Percentiles rank a stretch among this genome's conserved stretches.
Conservation (phyloP, 192 early-diverging fungal genomes). For the Allomyces macrogynus region DNA sequence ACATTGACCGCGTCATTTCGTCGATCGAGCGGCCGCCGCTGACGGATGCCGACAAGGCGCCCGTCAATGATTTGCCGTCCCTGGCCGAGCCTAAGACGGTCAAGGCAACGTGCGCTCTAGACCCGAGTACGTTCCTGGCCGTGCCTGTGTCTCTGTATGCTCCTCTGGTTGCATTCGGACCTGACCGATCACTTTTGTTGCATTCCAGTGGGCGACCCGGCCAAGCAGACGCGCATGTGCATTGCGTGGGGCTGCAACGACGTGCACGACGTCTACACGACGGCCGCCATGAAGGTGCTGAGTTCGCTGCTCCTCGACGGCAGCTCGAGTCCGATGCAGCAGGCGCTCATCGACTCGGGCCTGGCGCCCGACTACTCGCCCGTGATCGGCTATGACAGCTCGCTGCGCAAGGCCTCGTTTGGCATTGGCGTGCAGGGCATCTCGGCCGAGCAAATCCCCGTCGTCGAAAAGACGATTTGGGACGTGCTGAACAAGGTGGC, state of each 20-base stretch:
- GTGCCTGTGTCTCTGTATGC: neutral
- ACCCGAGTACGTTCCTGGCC: slow-evolving; percentile 30
- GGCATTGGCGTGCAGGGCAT: slow-evolving; percentile 83
- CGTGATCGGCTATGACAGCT: slow-evolving; percentile 74
- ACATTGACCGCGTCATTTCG: slow-evolving; percentile 41
- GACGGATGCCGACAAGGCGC: slow-evolving; percentile 22
- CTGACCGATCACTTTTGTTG: neutral
- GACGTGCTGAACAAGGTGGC: slow-evolving; percentile 44
- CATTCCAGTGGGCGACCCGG: slow-evolving; percentile 33
- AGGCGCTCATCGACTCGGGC: slow-evolving; percentile 75
- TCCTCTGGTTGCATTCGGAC: neutral
- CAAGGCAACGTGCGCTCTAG: slow-evolving; percentile 32
- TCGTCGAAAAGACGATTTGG: slow-evolving; percentile 46
- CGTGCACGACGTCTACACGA: slow-evolving; percentile 55
- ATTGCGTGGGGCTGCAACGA: slow-evolving; percentile 55
- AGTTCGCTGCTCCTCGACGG: slow-evolving; percentile 68
- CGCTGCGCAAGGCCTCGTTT: slow-evolving; percentile 30
- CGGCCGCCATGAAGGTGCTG: slow-evolving; percentile 62
- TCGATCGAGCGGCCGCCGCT: slow-evolving; percentile 26
- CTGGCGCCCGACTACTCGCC: slow-evolving; percentile 75
- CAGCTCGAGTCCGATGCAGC: slow-evolving; percentile 77
- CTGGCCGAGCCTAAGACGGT: slow-evolving; percentile 21
- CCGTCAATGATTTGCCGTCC: slow-evolving; percentile 11
- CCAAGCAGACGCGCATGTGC: slow-evolving; percentile 62
- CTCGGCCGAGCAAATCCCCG: slow-evolving; percentile 33